Conservation (phyloP, 768 basidiomycete genomes). For the Lactarius pseudohatsudake region DNA sequence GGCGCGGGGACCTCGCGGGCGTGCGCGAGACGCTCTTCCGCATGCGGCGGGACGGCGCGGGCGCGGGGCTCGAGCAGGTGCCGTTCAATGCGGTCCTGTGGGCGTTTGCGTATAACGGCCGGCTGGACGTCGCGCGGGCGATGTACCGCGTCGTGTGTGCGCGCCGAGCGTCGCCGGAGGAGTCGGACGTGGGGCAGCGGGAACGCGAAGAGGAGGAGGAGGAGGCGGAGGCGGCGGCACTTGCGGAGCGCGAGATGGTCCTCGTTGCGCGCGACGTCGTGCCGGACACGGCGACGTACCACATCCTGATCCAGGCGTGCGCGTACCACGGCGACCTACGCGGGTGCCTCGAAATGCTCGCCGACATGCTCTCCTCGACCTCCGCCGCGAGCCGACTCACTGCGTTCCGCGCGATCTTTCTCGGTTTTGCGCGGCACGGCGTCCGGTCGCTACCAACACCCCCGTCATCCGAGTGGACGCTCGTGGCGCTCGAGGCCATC, state of each 20-base stretch:
- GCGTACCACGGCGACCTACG: conserved; percentile 70
- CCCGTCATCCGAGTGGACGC: conserved; percentile 46
- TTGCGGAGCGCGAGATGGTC: conserved; percentile 48
- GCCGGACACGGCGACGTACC: conserved; percentile 70
- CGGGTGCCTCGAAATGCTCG: conserved; percentile 54
- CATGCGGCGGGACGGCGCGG: conserved; percentile 42
- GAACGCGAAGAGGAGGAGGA: conserved; percentile 37
- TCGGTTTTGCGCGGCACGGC: conserved; percentile 70
- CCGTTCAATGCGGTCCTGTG: conserved; percentile 70
- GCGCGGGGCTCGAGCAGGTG: conserved; percentile 55
- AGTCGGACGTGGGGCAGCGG: conserved; percentile 35
- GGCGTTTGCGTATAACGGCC: conserved; percentile 58
- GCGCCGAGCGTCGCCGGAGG: not conserved
- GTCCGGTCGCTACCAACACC: not conserved
- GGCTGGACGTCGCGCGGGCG: conserved; percentile 53
- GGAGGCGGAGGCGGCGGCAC: conserved; percentile 37
- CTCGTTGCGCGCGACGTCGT: conserved; percentile 41
- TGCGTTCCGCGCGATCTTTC: conserved; percentile 70
- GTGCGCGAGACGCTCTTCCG: conserved; percentile 55
- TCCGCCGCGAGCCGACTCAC: conserved; percentile 37
- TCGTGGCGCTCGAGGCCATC: conserved; percentile 53
- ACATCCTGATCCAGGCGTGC: conserved; percentile 63
- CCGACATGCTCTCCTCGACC: conserved; percentile 55
- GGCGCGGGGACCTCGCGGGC: conserved; percentile 47
- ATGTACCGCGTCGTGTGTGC: conserved; percentile 55